These are phyloP conservation scores for Xylariaceae sp. DNA, from an alignment of 2,329 filamentous ascomycete species.

Conservation along the genomic window DNA sequence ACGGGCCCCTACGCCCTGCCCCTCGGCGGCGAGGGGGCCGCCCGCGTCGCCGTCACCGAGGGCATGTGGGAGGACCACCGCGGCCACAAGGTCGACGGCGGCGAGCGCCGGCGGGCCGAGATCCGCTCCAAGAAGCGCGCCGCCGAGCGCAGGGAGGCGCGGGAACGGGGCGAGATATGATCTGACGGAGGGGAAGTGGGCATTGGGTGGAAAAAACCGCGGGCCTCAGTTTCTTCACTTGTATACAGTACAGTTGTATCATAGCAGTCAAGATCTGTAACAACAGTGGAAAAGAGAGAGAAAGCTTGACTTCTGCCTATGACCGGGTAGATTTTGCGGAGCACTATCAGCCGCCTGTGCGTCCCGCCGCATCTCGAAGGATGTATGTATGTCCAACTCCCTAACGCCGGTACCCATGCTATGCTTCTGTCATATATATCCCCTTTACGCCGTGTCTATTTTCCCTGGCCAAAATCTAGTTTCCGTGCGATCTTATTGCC, in stretches of 20 bases:
- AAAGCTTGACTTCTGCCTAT: no score
- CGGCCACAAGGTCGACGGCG: slow-evolving; percentile 90
- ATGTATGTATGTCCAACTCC: no score
- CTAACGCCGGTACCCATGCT: slow-evolving; percentile 13
- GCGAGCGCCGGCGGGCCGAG: slow-evolving; percentile 82
- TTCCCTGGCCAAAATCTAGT: slow-evolving; percentile 63
- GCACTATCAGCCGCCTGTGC: no score
- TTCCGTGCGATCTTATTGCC: slow-evolving; percentile 74
- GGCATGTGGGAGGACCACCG: slow-evolving; percentile 88
- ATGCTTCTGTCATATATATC: slow-evolving; percentile 1
- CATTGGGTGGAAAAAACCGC: no score
- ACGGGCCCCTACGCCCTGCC: slow-evolving; percentile 66
- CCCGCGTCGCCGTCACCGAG: slow-evolving; percentile 64
- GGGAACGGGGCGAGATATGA: slow-evolving; percentile 30
- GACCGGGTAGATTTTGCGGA: no score
- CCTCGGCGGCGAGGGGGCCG: slow-evolving; percentile 57
- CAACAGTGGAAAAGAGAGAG: no score
- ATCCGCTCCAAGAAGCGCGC: slow-evolving; percentile 80
- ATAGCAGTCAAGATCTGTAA: no score
- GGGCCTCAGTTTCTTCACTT: no score
- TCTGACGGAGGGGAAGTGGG: no score
- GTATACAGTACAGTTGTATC: no score
- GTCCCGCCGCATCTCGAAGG: no score
- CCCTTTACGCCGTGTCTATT: slow-evolving; percentile 14
- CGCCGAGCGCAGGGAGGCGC: slow-evolving; percentile 65